Evolutionary conservation across 1,284 basidiomycete genomes (phyloP), one percentile per base, ranked within the genome.

Genomic region (Nidula niveotomentosa): DNA sequence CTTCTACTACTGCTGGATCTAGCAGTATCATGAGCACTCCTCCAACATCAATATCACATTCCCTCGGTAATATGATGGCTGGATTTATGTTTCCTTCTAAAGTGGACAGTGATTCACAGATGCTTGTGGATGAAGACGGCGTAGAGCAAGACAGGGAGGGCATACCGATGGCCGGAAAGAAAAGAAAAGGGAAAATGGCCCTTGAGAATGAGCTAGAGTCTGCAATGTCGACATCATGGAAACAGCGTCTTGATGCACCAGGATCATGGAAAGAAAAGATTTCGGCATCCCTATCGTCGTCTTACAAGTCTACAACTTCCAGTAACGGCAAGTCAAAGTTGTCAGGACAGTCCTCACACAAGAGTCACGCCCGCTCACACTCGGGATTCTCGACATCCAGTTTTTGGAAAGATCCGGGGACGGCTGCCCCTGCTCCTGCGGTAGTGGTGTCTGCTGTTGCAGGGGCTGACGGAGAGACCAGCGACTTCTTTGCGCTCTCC

Each of bases 21-120:
- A 71, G 70, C 58, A 78, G 76, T 55, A 69, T 75, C 33, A 68
- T 75, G 53, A 83, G 79, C 60, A 84, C 83, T 9, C 83, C 83
- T 3, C 80, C 82, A 8, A 85, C 83, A 15, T 83, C 83, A 6
- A 64, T 85, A 53, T 73, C 71, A 34, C 69, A 82, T 66, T 76
- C 79, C 18, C 56, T 81, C 48, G 69, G 77, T 48, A 70, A 74
- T 64, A 71, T 68, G 49, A 66, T 78, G 58, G 67, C 72, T 62
- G 74, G 74, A 50, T 68, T 79, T 61, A 64, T 75, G 52, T 68
- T 67, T 9, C 65, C 74, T 18, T 54, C 67, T 4, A 64, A 71
- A 53, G 65, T 69, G 23, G 64, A 60, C 8, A 36, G 44, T 39
- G 18, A 55, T 48, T 37, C 41, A 15, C 53, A 58, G 23, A 49